Conservation (phyloP, 1,284 basidiomycete genomes). For the Apiotrichum mycotoxinovorans region DNA sequence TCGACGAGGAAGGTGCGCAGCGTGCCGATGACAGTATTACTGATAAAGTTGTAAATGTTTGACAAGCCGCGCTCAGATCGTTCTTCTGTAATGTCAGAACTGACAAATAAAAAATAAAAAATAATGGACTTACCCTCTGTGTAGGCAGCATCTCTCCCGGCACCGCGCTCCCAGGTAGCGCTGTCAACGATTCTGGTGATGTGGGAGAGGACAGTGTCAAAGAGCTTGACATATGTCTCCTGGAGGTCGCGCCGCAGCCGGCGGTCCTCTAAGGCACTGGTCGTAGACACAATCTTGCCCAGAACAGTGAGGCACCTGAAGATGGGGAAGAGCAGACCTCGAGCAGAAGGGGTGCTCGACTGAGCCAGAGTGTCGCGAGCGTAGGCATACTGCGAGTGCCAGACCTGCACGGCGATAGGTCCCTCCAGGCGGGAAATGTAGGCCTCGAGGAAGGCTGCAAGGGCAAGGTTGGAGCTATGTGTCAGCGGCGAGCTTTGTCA, state of each 20-base stretch:
- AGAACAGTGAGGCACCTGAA: constrained; percentile 77
- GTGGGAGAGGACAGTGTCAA: constrained; percentile 73
- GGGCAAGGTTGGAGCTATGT: constrained; percentile 44
- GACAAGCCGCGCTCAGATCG: background rate
- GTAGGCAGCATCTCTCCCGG: background rate
- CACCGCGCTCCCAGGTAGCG: constrained; percentile 23
- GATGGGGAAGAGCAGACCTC: constrained; percentile 64
- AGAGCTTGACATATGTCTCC: constrained; percentile 80
- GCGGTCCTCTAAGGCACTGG: constrained; percentile 83
- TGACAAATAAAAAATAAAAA: too few species aligned
- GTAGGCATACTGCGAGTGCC: constrained; percentile 73
- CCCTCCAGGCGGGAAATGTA: constrained; percentile 83
- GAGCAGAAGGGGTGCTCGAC: constrained; percentile 59
- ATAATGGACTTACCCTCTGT: constrained; percentile 4
- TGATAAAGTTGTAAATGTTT: constrained; percentile 71
- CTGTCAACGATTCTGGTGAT: constrained; percentile 65
- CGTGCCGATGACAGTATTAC: constrained; percentile 66
- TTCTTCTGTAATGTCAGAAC: background rate
- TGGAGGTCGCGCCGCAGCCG: constrained; percentile 84
- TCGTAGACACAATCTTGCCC: constrained; percentile 75
- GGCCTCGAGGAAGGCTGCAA: constrained; percentile 68
- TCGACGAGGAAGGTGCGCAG: constrained; percentile 79
- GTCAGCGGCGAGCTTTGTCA: constrained; percentile 57
- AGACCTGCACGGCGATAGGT: constrained; percentile 84
- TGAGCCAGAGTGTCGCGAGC: constrained; percentile 68